phyloP scores from a whole-genome alignment of 2,329 filamentous ascomycete species.

The Alternaria conjuncta region DNA sequence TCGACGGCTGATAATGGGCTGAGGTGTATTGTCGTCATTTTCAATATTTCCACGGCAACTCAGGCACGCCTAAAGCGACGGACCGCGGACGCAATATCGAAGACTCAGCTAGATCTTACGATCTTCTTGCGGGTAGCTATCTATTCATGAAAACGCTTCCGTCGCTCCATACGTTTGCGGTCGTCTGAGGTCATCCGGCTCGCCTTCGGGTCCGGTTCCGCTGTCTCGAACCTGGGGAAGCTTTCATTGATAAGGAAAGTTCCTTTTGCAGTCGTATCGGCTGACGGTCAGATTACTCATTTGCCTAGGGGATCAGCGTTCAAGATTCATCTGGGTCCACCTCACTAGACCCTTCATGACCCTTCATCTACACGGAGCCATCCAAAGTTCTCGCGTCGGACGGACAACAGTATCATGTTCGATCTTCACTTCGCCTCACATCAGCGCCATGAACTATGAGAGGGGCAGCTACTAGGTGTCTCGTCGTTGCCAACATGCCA shows the following conservation, averaged over 20 bases:
- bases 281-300: not conserved
- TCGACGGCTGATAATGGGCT: conserved; percentile 1
- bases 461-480: not conserved
- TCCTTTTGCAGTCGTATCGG: not conserved
- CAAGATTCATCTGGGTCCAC: not conserved
- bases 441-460: not conserved
- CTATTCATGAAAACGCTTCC: not conserved
- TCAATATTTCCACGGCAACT: not conserved
- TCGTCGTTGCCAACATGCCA: not conserved
- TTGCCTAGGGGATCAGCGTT: not conserved
- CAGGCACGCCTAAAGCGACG: not conserved
- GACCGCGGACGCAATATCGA: conserved; percentile 1
- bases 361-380: not conserved
- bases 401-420: not conserved
- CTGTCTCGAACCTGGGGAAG: not conserved
- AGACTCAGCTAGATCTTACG: conserved; percentile 5
- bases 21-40: conserved; percentile 2
- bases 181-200: not conserved
- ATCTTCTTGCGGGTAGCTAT: not conserved
- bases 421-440: not conserved
- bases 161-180: not conserved
- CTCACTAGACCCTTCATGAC: not conserved
- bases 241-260: not conserved
- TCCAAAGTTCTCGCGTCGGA: not conserved
- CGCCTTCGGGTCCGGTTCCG: not conserved